A percentile compares a stretch with the other conserved stretches of the same genome.
Conservation (phyloP, 495 filamentous ascomycete genomes). For the Annulohypoxylon nitens region DNA sequence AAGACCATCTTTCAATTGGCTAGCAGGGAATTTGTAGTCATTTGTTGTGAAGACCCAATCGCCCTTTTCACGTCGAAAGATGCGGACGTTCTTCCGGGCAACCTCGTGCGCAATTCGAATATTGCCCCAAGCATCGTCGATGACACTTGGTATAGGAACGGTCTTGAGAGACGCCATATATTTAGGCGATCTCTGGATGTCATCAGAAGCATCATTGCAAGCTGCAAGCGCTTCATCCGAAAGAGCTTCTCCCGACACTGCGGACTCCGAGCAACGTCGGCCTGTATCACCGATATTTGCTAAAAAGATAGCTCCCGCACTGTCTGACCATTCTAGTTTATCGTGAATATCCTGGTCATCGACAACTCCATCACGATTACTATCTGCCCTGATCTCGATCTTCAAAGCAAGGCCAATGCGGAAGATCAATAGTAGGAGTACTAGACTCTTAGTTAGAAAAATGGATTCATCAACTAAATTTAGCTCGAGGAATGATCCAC, state of each 20-base stretch:
- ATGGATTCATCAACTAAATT: too few relatives aligned
- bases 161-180: not conserved
- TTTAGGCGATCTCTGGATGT: not conserved
- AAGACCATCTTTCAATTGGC: not conserved
- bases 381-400: not conserved
- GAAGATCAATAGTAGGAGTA: not conserved
- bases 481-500: too few relatives aligned
- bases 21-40: constrained; percentile 4
- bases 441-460: not conserved
- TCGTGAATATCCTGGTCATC: not conserved
- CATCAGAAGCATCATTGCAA: constrained; percentile 7
- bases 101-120: not conserved
- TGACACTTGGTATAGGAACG: not conserved
- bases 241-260: not conserved
- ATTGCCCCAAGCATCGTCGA: not conserved
- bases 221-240: constrained; percentile 5
- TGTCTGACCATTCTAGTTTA: not conserved
- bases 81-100: not conserved
- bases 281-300: constrained; percentile 4
- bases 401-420: not conserved
- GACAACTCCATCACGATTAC: constrained; percentile 1
- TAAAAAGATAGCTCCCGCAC: not conserved
- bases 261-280: not conserved
- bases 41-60: constrained; percentile 2
- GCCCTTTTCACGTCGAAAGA: not conserved